Evolutionary conservation across 306 rosid genomes (phyloP), one percentile per base, ranked within the genome.

Genomic region (Quercus dentata): DNA sequence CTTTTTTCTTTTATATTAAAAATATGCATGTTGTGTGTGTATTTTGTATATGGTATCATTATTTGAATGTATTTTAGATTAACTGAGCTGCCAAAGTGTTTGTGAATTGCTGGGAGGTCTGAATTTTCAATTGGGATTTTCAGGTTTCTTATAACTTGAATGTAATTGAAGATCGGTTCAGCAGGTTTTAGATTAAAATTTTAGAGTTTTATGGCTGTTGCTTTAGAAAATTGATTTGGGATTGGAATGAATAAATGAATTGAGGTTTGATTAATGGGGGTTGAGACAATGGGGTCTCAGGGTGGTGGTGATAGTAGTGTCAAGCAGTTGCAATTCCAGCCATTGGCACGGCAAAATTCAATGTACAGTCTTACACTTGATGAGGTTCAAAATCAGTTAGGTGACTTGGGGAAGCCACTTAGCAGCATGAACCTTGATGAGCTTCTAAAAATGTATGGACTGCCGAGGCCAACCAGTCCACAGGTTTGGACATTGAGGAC

Each of bases 361-460:
- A 78, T 95, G 80, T 95, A 95, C 85, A 88, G 82, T 85, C 99
- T 95, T 58, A 92, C 99, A 0, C 91, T 95, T 1, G 97, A 95
- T 81, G 97, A 95, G 86, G 94, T 95, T 79, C 96, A 95, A 85
- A 92, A 85, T 83, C 99, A 92, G 74, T 86, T 95, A 85, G 97
- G 94, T 15, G 94, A 95, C 88, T 77, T 92, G 72, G 99, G 97
- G 56, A 95, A 95, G 78, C 99, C 99, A 1, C 85, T 95, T 52
- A 83, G 91, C 74, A 92, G 98, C 83, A 95, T 95, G 99, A 95
- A 95, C 83, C 95, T 95, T 41, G 99, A 95, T 3, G 99, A 95
- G 90, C 97, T 95, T 86, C 98, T 95, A 0, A 92, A 91, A 85
- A 95, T 78, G 92, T 95, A 69, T 92, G 91, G 96, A 90, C 86